These are phyloP conservation scores for Candida pini DNA, from an alignment of 805 yeast species.

Conservation along the genomic window DNA sequence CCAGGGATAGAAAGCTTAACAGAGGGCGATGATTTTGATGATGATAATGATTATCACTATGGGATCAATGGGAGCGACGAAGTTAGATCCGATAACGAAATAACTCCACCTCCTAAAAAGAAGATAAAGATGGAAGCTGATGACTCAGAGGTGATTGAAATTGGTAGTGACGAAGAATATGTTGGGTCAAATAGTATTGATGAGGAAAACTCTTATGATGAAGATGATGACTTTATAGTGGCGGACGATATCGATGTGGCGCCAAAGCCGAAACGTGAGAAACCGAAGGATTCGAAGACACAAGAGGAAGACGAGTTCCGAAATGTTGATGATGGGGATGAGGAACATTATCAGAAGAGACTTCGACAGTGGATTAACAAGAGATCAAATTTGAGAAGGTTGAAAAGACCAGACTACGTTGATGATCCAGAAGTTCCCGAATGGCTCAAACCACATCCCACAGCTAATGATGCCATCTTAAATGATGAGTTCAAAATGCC, in stretches of 20 bases:
- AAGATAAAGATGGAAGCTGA: not conserved
- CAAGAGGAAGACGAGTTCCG: conserved; percentile 29
- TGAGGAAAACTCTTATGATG: conserved; percentile 11
- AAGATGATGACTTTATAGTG: conserved; percentile 5
- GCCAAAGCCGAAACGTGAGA: conserved; percentile 1
- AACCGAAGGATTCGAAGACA: conserved; percentile 3
- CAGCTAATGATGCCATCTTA: conserved; percentile 65
- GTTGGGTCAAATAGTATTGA: conserved; percentile 17
- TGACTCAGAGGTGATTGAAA: not conserved
- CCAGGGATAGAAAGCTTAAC: conserved; percentile 39
- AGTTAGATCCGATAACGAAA: conserved; percentile 3
- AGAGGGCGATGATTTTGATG: conserved; percentile 17
- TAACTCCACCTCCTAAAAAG: conserved; percentile 1
- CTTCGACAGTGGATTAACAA: conserved; percentile 52
- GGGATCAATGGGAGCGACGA: conserved; percentile 3
- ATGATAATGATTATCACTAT: conserved; percentile 5
- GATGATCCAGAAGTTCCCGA: conserved; percentile 39
- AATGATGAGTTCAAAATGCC: conserved; percentile 72
- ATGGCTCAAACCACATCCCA: conserved; percentile 75
- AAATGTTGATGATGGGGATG: conserved; percentile 79
- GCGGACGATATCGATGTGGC: conserved; percentile 9
- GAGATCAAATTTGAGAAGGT: conserved; percentile 40
- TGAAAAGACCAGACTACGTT: conserved; percentile 22
- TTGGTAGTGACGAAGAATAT: conserved; percentile 17
- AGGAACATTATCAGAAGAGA: conserved; percentile 53